Base-by-base conservation (phyloP, 2,329 filamentous ascomycete genomes). In the Xylariaceae sp. region DNA sequence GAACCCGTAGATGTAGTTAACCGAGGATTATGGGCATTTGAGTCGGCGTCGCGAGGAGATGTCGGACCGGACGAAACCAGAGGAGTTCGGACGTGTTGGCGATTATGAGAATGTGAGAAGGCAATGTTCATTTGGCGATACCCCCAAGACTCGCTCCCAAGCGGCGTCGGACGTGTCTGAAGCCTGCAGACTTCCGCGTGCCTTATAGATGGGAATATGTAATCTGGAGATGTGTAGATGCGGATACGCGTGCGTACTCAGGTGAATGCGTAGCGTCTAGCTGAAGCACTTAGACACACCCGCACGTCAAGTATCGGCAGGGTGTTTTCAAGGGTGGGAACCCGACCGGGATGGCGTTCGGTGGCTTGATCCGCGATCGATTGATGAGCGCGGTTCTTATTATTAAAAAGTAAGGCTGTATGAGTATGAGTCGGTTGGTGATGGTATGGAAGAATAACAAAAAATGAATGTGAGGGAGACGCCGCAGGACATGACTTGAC, bases 1-100 rank as follows among this genome's bases (percentile, higher is more conserved):
- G 53, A 66, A 61, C 58, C 62, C 63, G 66, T 60, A 66, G 51
- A 58, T 62, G 58, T 61, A 56, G 60, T 54, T 57, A 63, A 50
- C 44, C 58, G 55, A 61, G 51, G 35, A 59, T 23, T 39, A 59
- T 50, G 66, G 59, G 58, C 64, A 64, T 62, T 62, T 60, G 60
- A 66, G 61, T 66, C 58, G 62, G 60, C 23, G 44, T 51, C 42
- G 48, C 61, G 56, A 55, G 59, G 56, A 47, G 56, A 59, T 58
- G 39, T 48, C 53, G 54, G 51, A 30, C 44, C 58, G 60, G 59
- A 58, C 60, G 10, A 45, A 34, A 51, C 53, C 3, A 30, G 23
- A 30, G 49, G n/a, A n/a, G 2, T 44, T 56, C n/a, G 10, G 23
- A n/a, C 23, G 13, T n/a, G 53, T 47, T 55, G 4, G 23, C 23